A percentile compares a stretch with the other conserved stretches of the same genome.
phyloP scores from a whole-genome alignment of 768 basidiomycete genomes.

The Dentipellis sp. region DNA sequence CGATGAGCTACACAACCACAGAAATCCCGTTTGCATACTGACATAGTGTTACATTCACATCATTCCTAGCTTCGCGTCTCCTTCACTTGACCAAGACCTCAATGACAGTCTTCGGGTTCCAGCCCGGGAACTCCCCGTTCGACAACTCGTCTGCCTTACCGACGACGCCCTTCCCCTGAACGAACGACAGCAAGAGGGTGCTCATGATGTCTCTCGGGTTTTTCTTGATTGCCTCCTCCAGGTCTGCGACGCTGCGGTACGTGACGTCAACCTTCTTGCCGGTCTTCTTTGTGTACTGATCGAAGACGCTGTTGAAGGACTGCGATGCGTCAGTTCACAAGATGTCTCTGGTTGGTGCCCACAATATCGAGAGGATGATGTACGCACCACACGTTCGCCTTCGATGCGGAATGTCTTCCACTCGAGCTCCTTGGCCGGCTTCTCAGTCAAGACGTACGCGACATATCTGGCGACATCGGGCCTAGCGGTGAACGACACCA shows the following conservation, averaged over 20 bases:
- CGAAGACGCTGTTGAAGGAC: conserved; percentile 6
- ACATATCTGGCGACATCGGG: conserved; percentile 6
- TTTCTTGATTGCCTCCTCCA: background rate
- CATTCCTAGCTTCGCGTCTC: background rate
- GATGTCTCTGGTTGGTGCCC: background rate
- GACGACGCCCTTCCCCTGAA: background rate
- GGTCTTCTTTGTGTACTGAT: background rate
- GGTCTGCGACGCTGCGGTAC: background rate
- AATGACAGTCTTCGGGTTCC: background rate
- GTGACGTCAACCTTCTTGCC: background rate
- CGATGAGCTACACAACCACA: too few species aligned
- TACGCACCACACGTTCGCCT: conserved; percentile 1
- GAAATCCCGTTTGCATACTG: background rate
- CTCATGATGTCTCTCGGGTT: conserved; percentile 1
- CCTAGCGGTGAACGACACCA: conserved; percentile 3
- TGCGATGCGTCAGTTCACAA: background rate
- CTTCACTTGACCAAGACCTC: background rate
- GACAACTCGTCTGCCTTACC: background rate
- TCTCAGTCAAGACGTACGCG: conserved; percentile 3
- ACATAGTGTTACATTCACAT: background rate
- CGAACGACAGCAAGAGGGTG: background rate
- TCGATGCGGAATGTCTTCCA: background rate
- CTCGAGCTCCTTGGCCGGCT: background rate
- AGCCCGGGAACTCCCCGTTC: background rate
- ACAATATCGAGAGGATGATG: background rate